A percentile compares a stretch with the other conserved stretches of the same genome.
These are phyloP conservation scores for Fusarium camptoceras DNA, from an alignment of 2,329 filamentous ascomycete species.

Conservation along the genomic window DNA sequence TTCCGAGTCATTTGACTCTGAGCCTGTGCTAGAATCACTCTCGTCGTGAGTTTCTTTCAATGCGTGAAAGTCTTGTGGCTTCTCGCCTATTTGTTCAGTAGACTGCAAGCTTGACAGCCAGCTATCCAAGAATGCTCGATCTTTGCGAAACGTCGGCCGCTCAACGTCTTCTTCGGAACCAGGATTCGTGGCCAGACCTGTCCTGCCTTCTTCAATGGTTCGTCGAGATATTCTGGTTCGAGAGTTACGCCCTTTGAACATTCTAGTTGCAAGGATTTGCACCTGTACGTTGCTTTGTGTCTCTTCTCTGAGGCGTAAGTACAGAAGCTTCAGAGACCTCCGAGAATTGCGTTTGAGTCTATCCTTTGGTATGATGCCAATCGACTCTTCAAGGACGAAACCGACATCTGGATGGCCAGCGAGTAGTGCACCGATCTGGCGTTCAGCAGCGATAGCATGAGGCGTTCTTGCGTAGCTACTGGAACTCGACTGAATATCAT, in stretches of 20 bases:
- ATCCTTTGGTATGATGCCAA: neutral
- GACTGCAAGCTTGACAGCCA: neutral
- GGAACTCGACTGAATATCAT: neutral
- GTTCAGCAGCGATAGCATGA: conserved; percentile 1
- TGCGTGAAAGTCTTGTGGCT: neutral
- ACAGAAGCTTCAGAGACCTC: conserved; percentile 7
- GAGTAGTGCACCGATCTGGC: neutral
- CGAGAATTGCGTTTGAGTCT: conserved; percentile 8
- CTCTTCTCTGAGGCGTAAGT: neutral
- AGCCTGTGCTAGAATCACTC: neutral
- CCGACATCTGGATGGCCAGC: neutral
- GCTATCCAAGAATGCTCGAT: neutral
- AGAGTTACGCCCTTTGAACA: conserved; percentile 1
- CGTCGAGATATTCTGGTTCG: conserved; percentile 7
- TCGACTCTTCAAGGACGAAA: conserved; percentile 3
- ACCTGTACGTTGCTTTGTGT: neutral
- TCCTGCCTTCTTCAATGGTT: neutral
- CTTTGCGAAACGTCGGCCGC: neutral
- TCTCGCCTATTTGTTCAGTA: neutral
- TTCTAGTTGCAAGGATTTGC: neutral
- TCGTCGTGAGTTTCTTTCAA: neutral
- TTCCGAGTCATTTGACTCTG: neutral
- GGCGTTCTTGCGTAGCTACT: neutral
- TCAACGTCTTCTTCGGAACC: neutral
- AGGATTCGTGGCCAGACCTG: neutral